Evolutionary conservation across 306 rosid genomes (phyloP).

Genomic region (Chamaecrista fasciculata): DNA sequence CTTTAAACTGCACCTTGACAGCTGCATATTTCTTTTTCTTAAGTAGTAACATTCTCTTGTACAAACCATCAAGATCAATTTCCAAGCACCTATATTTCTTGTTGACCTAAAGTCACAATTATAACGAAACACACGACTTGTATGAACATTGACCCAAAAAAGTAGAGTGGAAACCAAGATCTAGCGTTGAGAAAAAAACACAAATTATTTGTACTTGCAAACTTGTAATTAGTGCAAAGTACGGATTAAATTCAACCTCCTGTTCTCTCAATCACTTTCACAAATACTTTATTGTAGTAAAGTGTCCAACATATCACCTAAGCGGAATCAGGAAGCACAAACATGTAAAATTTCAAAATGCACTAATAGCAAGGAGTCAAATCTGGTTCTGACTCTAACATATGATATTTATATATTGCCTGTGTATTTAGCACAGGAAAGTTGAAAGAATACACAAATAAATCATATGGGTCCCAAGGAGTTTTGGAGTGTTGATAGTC

Average conservation of each 20-base stretch:
- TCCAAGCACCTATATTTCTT: constrained; percentile 87
- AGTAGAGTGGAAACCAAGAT: constrained; percentile 3
- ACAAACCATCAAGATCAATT: constrained; percentile 94
- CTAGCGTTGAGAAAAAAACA: constrained; percentile 4
- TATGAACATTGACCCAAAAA: constrained; percentile 13
- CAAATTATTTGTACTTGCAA: constrained; percentile 17
- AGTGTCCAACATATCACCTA: not conserved
- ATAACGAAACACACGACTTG: constrained; percentile 28
- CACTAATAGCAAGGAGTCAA: constrained; percentile 13
- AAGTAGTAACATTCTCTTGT: constrained; percentile 96
- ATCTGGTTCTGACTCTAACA: constrained; percentile 10
- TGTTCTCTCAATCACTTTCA: not conserved
- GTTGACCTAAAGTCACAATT: constrained; percentile 64
- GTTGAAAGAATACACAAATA: constrained; percentile 8
- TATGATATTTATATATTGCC: not conserved
- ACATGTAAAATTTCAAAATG: constrained; percentile 19
- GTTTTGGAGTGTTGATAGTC: constrained; percentile 17
- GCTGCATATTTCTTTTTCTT: constrained; percentile 99
- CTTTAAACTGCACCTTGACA: constrained; percentile 73
- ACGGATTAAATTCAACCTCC: not conserved
- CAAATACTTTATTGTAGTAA: constrained; percentile 14
- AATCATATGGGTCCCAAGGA: constrained; percentile 22
- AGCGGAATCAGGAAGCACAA: constrained; percentile 12
- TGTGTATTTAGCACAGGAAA: constrained; percentile 16
- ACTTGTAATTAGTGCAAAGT: constrained; percentile 1